Percentiles rank a stretch among this genome's conserved stretches.
Evolutionary conservation across 2,329 filamentous ascomycete species (phyloP).

Genomic region (Fulvia fulva): DNA sequence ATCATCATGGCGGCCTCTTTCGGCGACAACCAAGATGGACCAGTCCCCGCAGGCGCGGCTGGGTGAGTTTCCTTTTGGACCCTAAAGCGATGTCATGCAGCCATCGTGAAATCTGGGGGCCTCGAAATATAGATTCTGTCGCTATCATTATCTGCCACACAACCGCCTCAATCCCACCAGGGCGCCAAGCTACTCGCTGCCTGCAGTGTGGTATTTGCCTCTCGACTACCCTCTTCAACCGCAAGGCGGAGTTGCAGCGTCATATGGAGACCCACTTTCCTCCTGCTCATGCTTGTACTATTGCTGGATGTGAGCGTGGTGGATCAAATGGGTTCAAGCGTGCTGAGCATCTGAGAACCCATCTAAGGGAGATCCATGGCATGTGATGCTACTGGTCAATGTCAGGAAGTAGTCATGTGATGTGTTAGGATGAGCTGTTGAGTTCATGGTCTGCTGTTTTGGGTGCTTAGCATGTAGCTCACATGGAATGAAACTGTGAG

Average conservation of each 20-base stretch:
- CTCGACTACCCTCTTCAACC: slow-evolving; percentile 16
- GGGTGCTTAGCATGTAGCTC: no score
- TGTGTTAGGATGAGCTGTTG: no score
- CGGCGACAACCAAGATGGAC: neutral
- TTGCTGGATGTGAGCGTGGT: slow-evolving; percentile 8
- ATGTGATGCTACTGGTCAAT: neutral
- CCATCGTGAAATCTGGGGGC: no score
- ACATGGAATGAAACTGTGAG: no score
- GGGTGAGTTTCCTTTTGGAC: no score
- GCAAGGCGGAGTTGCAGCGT: slow-evolving; percentile 22
- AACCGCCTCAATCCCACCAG: slow-evolving; percentile 8
- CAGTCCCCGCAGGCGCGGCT: neutral
- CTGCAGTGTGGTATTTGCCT: slow-evolving; percentile 20
- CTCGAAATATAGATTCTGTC: no score
- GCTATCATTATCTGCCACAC: slow-evolving; percentile 1
- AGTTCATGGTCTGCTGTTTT: no score
- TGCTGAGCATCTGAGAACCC: slow-evolving; percentile 9
- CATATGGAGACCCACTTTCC: slow-evolving; percentile 22
- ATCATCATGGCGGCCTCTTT: neutral
- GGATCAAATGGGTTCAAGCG: slow-evolving; percentile 10
- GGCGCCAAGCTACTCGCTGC: slow-evolving; percentile 2
- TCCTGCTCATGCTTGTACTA: slow-evolving; percentile 9
- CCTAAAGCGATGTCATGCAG: no score
- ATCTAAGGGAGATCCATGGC: slow-evolving; percentile 12
- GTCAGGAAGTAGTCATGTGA: no score